Percentiles rank a stretch among this genome's conserved stretches.
phyloP scores from a whole-genome alignment of 768 basidiomycete genomes.

The Hemileccinum rubropunctum region DNA sequence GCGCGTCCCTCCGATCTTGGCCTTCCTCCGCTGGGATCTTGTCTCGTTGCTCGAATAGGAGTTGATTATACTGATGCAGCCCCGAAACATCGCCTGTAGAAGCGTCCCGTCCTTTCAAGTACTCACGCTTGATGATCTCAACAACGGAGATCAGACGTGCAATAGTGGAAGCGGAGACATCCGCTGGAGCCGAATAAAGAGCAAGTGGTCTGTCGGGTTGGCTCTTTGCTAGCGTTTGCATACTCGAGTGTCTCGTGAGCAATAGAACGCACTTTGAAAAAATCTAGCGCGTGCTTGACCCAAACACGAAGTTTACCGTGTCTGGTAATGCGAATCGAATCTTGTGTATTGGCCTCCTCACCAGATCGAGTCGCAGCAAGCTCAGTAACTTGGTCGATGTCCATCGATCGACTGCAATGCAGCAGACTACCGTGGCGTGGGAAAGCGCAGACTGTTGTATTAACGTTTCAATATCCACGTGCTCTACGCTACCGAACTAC shows the following conservation, averaged over 20 bases:
- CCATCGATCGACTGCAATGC: constrained; percentile 9
- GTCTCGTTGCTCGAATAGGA: constrained; percentile 43
- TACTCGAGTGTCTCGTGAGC: background rate
- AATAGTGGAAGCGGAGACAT: constrained; percentile 36
- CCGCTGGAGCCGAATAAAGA: constrained; percentile 56
- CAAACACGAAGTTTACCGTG: constrained; percentile 54
- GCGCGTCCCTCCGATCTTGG: constrained; percentile 26
- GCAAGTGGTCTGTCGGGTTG: constrained; percentile 48
- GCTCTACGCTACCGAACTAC: constrained; percentile 41
- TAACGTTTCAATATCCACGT: background rate
- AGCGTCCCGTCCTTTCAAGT: constrained; percentile 49
- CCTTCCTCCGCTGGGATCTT: constrained; percentile 32
- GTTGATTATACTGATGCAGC: constrained; percentile 75
- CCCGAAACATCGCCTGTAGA: constrained; percentile 47
- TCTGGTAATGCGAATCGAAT: constrained; percentile 51
- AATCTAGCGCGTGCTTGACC: constrained; percentile 52
- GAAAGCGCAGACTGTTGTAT: constrained; percentile 5
- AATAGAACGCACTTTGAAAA: constrained; percentile 45
- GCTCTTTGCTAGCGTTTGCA: constrained; percentile 34
- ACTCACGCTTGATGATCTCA: constrained; percentile 86
- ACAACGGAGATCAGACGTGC: constrained; percentile 73
- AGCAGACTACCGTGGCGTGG: constrained; percentile 14
- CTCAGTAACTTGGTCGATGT: constrained; percentile 8
- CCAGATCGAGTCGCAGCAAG: background rate
- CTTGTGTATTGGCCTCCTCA: constrained; percentile 11